These are phyloP conservation scores for Xylaria sp. DNA, from an alignment of 2,329 filamentous ascomycete genomes.

Conservation along the genomic window DNA sequence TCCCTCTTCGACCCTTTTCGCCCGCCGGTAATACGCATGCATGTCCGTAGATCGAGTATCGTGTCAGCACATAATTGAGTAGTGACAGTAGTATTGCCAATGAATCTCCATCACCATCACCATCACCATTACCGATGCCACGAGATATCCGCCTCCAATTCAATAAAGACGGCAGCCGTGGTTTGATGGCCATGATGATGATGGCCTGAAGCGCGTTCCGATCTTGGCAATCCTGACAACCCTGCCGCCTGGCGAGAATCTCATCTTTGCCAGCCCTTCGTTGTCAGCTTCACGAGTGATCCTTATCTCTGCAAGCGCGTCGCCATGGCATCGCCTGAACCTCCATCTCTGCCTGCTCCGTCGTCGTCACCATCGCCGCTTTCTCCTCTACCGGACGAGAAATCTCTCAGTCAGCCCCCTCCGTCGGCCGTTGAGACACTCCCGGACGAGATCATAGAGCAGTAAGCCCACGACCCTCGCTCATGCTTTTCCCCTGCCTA, in stretches of 20 bases:
- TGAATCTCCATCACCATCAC: too few relatives aligned
- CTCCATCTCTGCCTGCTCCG: conserved; percentile 1
- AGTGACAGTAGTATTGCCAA: neutral
- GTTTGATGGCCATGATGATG: conserved; percentile 12
- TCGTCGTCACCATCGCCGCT: conserved; percentile 4
- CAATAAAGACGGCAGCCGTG: conserved; percentile 7
- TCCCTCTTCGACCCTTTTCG: conserved; percentile 19
- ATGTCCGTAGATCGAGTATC: conserved; percentile 1
- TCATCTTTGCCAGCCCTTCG: neutral
- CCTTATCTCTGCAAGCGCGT: conserved; percentile 15
- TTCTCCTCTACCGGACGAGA: conserved; percentile 27
- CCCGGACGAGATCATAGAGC: conserved; percentile 75
- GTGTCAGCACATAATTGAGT: conserved; percentile 11
- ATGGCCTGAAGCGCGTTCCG: conserved; percentile 20
- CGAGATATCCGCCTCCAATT: neutral
- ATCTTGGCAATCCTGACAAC: conserved; percentile 24
- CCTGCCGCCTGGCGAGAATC: conserved; percentile 2
- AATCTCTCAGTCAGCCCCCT: conserved; percentile 27
- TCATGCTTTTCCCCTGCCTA: conserved; percentile 13
- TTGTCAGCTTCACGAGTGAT: conserved; percentile 16
- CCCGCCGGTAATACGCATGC: neutral
- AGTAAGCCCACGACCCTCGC: conserved; percentile 56
- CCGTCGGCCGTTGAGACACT: conserved; percentile 63
- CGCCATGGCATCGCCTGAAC: conserved; percentile 31
- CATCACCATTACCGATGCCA: neutral